Conservation (phyloP, 176 grass and related monocot species). For the Oryza longistaminata region DNA sequence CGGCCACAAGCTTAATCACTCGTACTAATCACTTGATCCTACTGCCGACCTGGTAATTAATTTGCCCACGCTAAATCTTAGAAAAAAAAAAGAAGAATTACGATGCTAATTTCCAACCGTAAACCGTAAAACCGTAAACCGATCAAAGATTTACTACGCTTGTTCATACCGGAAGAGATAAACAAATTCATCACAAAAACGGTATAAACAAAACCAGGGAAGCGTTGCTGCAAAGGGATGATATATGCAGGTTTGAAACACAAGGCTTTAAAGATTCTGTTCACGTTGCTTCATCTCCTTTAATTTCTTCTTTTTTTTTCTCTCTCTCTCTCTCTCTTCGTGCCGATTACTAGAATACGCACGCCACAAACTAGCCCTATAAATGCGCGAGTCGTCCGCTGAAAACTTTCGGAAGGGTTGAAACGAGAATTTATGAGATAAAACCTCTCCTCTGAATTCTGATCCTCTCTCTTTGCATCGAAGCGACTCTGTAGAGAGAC, state of each 20-base stretch:
- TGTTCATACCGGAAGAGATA: neutral
- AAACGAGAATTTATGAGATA: neutral
- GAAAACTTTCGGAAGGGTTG: slow-evolving; percentile 40
- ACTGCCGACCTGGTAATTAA: slow-evolving; percentile 15
- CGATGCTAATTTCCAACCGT: neutral
- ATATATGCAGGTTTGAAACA: slow-evolving; percentile 34
- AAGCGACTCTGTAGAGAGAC: neutral
- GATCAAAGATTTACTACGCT: neutral
- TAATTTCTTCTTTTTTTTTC: neutral
- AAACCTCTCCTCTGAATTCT: neutral
- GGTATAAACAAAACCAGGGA: neutral
- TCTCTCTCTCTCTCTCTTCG: neutral
- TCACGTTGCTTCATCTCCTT: slow-evolving; percentile 18
- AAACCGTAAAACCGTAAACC: no score
- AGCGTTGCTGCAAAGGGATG: neutral
- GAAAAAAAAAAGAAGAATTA: neutral
- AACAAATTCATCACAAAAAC: neutral
- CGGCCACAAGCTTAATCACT: slow-evolving; percentile 19
- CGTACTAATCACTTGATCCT: neutral
- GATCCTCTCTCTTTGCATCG: no score
- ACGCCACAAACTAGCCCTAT: slow-evolving; percentile 18
- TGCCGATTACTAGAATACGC: neutral
- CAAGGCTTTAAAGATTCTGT: slow-evolving; percentile 19
- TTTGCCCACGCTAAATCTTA: neutral
- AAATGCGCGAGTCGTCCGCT: slow-evolving; percentile 26